Conservation (phyloP, 495 filamentous ascomycete genomes). For the Penicillium argentinense region DNA sequence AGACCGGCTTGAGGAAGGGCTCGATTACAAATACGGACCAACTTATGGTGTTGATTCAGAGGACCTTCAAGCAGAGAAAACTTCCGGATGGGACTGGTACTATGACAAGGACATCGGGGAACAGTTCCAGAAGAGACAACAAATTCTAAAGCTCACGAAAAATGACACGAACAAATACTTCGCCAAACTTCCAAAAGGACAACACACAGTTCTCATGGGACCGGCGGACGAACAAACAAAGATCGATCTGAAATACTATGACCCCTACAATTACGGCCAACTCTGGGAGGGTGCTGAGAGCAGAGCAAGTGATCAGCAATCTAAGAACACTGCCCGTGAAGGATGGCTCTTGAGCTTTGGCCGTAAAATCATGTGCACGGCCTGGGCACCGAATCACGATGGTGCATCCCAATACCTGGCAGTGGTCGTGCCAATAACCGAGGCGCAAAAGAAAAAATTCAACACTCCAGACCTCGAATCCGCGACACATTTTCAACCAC, state of each 20-base stretch:
- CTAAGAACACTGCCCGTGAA: conserved; percentile 27
- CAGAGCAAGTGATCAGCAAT: not conserved
- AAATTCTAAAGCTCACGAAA: conserved; percentile 20
- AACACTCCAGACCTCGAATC: conserved; percentile 6
- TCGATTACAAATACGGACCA: conserved; percentile 44
- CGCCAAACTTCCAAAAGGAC: conserved; percentile 25
- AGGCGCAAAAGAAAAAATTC: conserved; percentile 31
- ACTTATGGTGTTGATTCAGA: conserved; percentile 40
- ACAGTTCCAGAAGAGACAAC: conserved; percentile 41
- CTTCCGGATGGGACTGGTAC: conserved; percentile 58
- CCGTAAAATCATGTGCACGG: conserved; percentile 47
- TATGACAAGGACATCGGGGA: conserved; percentile 37
- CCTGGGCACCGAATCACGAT: conserved; percentile 58
- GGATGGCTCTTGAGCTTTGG: conserved; percentile 63
- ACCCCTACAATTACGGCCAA: conserved; percentile 42
- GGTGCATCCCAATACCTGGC: conserved; percentile 56
- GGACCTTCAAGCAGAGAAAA: conserved; percentile 42
- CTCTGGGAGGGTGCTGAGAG: conserved; percentile 37
- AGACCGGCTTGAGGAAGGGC: conserved; percentile 16
- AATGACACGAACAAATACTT: conserved; percentile 42
- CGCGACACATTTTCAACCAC: conserved; percentile 48
- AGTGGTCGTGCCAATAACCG: conserved; percentile 41
- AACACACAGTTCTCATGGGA: conserved; percentile 53
- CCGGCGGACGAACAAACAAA: conserved; percentile 42
- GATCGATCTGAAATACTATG: conserved; percentile 40